These are phyloP conservation scores for Saussurea involucrata DNA, from an alignment of 129 eudicot species.

Conservation along the genomic window DNA sequence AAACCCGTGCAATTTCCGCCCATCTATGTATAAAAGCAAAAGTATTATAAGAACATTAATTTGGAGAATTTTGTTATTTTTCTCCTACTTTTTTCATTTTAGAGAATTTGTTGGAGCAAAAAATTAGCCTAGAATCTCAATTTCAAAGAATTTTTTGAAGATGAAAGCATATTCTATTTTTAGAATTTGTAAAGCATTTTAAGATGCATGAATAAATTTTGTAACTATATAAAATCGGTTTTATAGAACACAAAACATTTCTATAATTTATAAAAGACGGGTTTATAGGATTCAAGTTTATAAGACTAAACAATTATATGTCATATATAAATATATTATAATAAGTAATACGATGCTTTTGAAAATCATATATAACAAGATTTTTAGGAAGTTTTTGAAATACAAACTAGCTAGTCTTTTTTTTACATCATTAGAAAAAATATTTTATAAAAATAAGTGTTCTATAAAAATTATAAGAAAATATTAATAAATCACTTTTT, in stretches of 20 bases:
- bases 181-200: background rate
- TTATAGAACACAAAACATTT: no score
- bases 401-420: background rate
- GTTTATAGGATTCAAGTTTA: background rate
- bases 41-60: no score
- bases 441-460: no score
- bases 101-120: background rate
- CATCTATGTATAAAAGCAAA: background rate
- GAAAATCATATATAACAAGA: no score
- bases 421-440: no score
- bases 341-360: background rate
- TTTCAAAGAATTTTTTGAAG: no score
- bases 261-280: no score
- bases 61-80: no score
- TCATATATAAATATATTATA: no score
- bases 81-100: background rate
- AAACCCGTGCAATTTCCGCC: slow-evolving; percentile 13
- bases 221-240: no score
- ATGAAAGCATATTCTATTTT: background rate
- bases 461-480: no score
- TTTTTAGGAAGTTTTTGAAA: background rate
- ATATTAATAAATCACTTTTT: background rate
- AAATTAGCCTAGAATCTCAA: background rate
- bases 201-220: background rate
- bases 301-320: no score